Evolutionary conservation across 768 basidiomycete genomes (phyloP), one percentile per base, ranked within the genome.

Genomic region (Mrakia gelida): DNA sequence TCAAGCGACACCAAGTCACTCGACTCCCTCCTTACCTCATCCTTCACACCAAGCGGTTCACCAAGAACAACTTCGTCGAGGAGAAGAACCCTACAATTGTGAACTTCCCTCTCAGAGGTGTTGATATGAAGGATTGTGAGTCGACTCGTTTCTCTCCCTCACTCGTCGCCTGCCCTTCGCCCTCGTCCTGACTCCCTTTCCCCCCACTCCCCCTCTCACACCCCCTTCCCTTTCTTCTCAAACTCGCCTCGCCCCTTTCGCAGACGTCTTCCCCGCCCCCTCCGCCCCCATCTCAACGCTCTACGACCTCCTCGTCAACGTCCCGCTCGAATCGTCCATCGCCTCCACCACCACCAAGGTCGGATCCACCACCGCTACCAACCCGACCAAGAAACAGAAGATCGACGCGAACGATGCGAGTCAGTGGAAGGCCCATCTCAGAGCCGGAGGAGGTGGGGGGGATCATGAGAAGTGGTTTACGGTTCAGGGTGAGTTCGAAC

Each of bases 71-170:
- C 73, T 98, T 98, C 81, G 95, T 98, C 9, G 96, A 98, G 84
- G 97, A 99, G 85, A 97, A 97, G 85, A 99, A 99, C 82, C 96
- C 96, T 11, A 99, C 97, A 1, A 95, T 99, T 79, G 92, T 99
- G 81, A 99, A 96, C 83, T 99, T 97, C 82, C 96, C 96, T 3
- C 87, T 98, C 34, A 89, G 92, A 77, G 95, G 96, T 5, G 88
- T 98, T 28, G 96, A 99, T 84, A 91, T 99, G 84, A 87, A 86
- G 81, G 94, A 94, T 71, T 98, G 97, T 97, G 84, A 82, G 94
- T 87, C 11, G 81, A 80, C 76, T 76, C 82, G 81, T 80, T 71
- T 75, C 38, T 9, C 68, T 80, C 79, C 80, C 71, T n/a, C 10
- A 23, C 16, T 38, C 52, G 4, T 77, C 79, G 78, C 73, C 73